Conservation (phyloP, 345 rosid species). For the Melaleuca quinquenervia region DNA sequence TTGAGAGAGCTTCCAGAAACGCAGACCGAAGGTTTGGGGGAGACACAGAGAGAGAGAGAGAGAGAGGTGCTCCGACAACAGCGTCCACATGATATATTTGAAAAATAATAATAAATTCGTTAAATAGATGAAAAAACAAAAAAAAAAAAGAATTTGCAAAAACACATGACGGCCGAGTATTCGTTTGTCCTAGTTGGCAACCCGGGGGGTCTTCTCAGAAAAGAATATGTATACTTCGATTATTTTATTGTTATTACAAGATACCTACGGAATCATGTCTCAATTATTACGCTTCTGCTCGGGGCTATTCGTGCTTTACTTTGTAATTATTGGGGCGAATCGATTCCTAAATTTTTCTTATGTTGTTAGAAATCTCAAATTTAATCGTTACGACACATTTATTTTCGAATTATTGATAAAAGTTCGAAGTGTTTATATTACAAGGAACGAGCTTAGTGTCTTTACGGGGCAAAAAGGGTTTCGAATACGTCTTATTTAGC, state of each 20-base stretch:
- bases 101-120: neutral
- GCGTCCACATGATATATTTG: slow-evolving; percentile 8
- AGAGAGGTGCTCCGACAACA: neutral
- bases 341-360: too few relatives aligned
- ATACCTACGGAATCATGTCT: neutral
- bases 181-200: neutral
- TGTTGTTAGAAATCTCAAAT: too few relatives aligned
- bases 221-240: neutral
- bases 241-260: neutral
- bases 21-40: neutral
- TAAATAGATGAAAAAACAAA: neutral
- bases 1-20: neutral
- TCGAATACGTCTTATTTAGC: too few relatives aligned
- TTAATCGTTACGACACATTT: too few relatives aligned
- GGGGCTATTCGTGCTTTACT: too few relatives aligned
- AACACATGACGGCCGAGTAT: neutral
- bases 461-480: too few relatives aligned
- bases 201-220: too few relatives aligned
- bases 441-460: too few relatives aligned
- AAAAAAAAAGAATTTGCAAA: neutral
- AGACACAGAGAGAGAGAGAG: neutral
- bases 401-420: too few relatives aligned
- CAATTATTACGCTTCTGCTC: neutral
- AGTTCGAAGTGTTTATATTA: too few relatives aligned
- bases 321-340: too few relatives aligned